Evolutionary conservation across 2,329 filamentous ascomycete species (phyloP), one percentile per base, ranked within the genome.

Genomic region (Alternaria panax): DNA sequence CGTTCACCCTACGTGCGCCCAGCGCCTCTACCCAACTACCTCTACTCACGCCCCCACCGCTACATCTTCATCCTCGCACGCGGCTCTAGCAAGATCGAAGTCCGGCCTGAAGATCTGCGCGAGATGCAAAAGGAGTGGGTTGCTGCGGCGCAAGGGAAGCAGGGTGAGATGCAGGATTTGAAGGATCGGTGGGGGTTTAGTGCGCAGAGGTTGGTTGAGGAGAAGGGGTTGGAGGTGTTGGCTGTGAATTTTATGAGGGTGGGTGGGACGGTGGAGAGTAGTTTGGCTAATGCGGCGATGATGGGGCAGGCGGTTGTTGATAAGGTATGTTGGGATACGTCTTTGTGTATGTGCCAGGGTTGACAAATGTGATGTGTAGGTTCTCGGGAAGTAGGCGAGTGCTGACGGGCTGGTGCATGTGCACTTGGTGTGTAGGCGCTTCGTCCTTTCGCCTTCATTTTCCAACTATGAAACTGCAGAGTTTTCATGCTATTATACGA

Each of bases 331-430:
- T 28, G 42, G 18, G 28, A n/a, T 22, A 4, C n/a, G 5, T 5
- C 12, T 1, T 3, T 11, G 4, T 8, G 20, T 5, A 4, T 22
- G 11, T 1, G 2, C 0, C 7, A 3, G 18, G 20, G 20, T 8
- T 14, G 38, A 42, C 12, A 25, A 41, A 52, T 66, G 62, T 16
- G 72, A 82, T 27, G 51, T 70, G 0, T 72, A 70, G 36, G 74
- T 62, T 0, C 77, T 83, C 72, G 67, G 80, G 50, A 63, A 62
- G 0, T 75, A 76, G 24, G 75, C 81, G 0, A 63, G 70, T 41
- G 56, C 56, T 20, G 57, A 68, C 51, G 64, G 66, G 20, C 41
- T 66, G 18, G 64, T 66, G 20, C 14, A 22, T 20, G 18, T 16
- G 32, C n/a, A 5, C 12, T 34, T 16, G 12, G 11, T 32, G 8